Base-by-base conservation (phyloP, 495 filamentous ascomycete species). In the Trichocladium uniseriatum region DNA sequence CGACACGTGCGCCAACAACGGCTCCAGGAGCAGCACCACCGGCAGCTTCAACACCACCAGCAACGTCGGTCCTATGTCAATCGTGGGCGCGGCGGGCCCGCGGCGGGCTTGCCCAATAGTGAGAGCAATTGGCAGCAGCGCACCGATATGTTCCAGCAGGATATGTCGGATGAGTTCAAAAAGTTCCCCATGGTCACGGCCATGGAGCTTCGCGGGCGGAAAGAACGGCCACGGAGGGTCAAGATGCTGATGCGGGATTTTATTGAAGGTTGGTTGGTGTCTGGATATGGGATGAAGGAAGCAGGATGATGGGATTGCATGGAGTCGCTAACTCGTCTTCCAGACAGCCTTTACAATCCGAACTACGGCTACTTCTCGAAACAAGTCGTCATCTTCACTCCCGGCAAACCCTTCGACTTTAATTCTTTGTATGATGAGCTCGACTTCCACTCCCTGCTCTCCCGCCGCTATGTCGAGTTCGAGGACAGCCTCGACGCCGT, bases 201-300 rank as follows among this genome's bases (percentile, higher is more conserved):
- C 7, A 78, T 86, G 54, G 79, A 84, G 20, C 66, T 99, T 56
- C 79, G 82, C 41, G 70, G 62, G 48, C 70, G 84, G 36, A 79
- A 71, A 38, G 85, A 94, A 58, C 73, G 94, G 54, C 92, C 92
- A 11, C 80, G 75, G 62, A 74, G 86, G 58, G 89, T 95, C 45
- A 95, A 95, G 78, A 99, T 99, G 92, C 67, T 95, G 56, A 83
- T 89, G 57, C 77, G 92, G 49, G 94, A 99, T 70, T 99, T 97
- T 63, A 92, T 99, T 58, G 92, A 99, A 67, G 89, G 89, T 94
- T 62, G 52, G 69, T 50, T 19, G 16, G 7, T 31, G 24, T 6
- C 7, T 31, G 21, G 21, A 3, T 3, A 16, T 19, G 14, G n/a
- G 42, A n/a, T 3, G 10, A 8, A 18, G 6, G 6, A 5, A 19